phyloP scores from a whole-genome alignment of 257 asterid species.

The Sherardia arvensis region DNA sequence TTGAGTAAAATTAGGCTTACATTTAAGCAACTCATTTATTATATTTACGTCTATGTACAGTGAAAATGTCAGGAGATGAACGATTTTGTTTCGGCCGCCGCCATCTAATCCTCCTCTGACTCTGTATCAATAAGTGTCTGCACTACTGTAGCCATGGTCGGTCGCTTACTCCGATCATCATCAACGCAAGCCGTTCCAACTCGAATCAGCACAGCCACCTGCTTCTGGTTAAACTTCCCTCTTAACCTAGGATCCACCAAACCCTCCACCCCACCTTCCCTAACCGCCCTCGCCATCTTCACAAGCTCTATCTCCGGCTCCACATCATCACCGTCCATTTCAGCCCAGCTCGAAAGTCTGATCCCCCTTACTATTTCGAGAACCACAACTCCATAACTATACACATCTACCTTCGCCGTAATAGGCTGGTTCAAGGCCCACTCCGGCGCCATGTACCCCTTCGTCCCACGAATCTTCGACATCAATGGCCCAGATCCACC shows the following conservation, averaged over 20 bases:
- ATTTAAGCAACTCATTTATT: no score
- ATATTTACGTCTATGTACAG: no score
- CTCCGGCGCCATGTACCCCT: conserved; percentile 39
- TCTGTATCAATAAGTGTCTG: conserved; percentile 41
- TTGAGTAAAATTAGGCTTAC: no score
- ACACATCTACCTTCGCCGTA: conserved; percentile 38
- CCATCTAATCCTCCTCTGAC: neutral
- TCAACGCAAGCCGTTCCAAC: conserved; percentile 46
- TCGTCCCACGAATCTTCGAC: conserved; percentile 29
- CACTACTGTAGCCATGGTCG: conserved; percentile 62
- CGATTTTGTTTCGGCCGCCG: neutral
- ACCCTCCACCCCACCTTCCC: conserved; percentile 36
- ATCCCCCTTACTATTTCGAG: conserved; percentile 41
- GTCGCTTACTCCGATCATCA: conserved; percentile 53
- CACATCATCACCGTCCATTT: conserved; percentile 13
- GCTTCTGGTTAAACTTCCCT: conserved; percentile 36
- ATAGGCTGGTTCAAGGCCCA: conserved; percentile 32
- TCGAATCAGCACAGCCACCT: conserved; percentile 33
- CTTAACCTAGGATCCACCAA: conserved; percentile 53
- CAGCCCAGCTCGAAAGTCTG: conserved; percentile 39
- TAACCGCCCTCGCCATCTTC: conserved; percentile 21
- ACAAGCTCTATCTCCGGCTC: conserved; percentile 23
- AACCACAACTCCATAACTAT: conserved; percentile 31
- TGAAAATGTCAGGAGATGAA: neutral
- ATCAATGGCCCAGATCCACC: conserved; percentile 17